Conservation (phyloP, 495 filamentous ascomycete genomes). For the Penicillium angulare region DNA sequence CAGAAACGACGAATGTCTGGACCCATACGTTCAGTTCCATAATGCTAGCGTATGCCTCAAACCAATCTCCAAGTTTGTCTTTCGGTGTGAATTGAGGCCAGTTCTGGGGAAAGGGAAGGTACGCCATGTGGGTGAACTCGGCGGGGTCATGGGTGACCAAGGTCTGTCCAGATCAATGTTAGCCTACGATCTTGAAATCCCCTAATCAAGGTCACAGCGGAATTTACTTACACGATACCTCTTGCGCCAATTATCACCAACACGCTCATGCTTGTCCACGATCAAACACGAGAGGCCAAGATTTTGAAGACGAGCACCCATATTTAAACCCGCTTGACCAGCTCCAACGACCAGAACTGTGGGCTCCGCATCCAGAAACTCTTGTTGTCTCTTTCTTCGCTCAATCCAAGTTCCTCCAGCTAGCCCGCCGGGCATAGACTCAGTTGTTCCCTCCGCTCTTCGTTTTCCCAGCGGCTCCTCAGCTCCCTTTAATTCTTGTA, state of each 20-base stretch:
- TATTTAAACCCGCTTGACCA: conserved; percentile 56
- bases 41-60: conserved; percentile 67
- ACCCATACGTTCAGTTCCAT: conserved; percentile 79
- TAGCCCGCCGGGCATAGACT: conserved; percentile 57
- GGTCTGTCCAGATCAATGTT: conserved; percentile 8
- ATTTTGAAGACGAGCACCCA: conserved; percentile 66
- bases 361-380: conserved; percentile 58
- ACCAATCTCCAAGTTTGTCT: conserved; percentile 77
- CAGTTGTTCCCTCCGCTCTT: conserved; percentile 52
- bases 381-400: conserved; percentile 50
- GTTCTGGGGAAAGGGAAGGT: conserved; percentile 64
- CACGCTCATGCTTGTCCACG: conserved; percentile 61
- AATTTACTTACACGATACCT: conserved; percentile 44
- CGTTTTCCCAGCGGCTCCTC: conserved; percentile 51
- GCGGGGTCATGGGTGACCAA: conserved; percentile 59
- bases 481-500: conserved; percentile 50
- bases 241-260: conserved; percentile 79
- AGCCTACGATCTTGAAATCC: background rate
- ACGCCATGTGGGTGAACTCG: conserved; percentile 74
- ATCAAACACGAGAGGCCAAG: conserved; percentile 62
- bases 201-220: background rate
- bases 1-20: conserved; percentile 48
- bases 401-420: conserved; percentile 68
- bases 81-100: conserved; percentile 75
- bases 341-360: conserved; percentile 66